Conservation (phyloP, 1,284 basidiomycete genomes). For the Fistulina hepatica region DNA sequence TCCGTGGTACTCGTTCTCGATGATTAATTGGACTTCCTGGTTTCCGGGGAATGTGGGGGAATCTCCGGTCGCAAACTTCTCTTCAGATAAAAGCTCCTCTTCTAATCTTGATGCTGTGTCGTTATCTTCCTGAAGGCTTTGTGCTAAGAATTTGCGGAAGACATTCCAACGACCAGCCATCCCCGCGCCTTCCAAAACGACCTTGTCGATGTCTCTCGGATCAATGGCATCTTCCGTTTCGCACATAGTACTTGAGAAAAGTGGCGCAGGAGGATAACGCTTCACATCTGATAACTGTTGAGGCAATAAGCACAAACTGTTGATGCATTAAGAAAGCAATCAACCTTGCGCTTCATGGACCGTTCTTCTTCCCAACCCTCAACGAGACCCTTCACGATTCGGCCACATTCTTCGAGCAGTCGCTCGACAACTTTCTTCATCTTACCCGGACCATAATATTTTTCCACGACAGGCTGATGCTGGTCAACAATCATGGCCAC, state of each 20-base stretch:
- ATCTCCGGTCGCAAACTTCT: no score
- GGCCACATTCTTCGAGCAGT: conserved; percentile 80
- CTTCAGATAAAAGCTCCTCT: no score
- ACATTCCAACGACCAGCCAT: conserved; percentile 90
- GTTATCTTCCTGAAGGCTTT: conserved; percentile 47
- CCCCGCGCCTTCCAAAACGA: conserved; percentile 76
- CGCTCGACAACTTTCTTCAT: conserved; percentile 76
- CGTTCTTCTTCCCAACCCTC: conserved; percentile 89
- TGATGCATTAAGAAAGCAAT: conserved; percentile 2
- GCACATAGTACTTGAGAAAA: conserved; percentile 20
- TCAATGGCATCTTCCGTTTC: conserved; percentile 44
- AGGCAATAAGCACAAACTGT: background rate
- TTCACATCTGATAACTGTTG: conserved; percentile 39
- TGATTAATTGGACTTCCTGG: background rate
- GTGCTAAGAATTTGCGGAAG: conserved; percentile 80
- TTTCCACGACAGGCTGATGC: conserved; percentile 95
- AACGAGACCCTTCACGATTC: conserved; percentile 66
- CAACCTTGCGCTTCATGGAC: conserved; percentile 59
- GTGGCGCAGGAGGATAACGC: conserved; percentile 29
- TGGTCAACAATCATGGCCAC: conserved; percentile 95
- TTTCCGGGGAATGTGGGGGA: conserved; percentile 13
- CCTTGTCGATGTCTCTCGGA: conserved; percentile 82
- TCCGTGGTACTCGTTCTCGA: conserved; percentile 8
- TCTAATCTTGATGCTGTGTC: no score
- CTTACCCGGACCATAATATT: conserved; percentile 85